Base-by-base conservation (phyloP, 768 basidiomycete species). In the Boletus pseudo-olivaceus region DNA sequence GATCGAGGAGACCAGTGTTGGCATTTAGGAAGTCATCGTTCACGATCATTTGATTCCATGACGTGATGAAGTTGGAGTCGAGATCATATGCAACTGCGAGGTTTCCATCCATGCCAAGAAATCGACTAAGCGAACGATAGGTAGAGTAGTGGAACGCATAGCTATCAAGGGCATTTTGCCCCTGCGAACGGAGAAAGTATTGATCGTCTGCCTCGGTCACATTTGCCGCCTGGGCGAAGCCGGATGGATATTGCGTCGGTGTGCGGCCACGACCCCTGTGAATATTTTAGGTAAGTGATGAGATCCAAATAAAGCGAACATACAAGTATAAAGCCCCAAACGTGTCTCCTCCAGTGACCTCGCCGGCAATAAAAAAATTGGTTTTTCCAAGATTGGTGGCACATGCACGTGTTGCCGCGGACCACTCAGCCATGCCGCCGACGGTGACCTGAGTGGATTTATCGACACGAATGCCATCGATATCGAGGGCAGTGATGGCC, bases 21-120 rank as follows among this genome's bases (percentile, higher is more conserved):
- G 87, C 72, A 67, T 96, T 95, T 47, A 96, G 56, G 62, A 96
- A 86, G 64, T 97, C 94, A 64, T 96, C 85, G 69, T 83, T 79
- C 62, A 90, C 84, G 63, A 93, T 87, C 83, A 96, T 93, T 69
- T 92, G 74, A 67, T 94, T 93, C 93, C 93, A 97, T 0, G 91
- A 87, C 0, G 84, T 87, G 72, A 94, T 75, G 63, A 96, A 93
- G 72, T 96, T 91, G 68, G 76, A 71, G 61, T 84, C 78, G 30
- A 92, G 73, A 65, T 97, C 94, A 70, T 87, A 95, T 10, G 91
- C 93, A 49, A 93, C 94, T 57, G 87, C 81, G 33, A 97, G 77
- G 68, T 97, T 96, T 63, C 94, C 94, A 66, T 97, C 94, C 93
- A 96, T 95, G 49, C 93, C 94, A 44, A 96, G 79, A 76, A 94